Evolutionary conservation across 148 eudicot species (phyloP), one percentile per base, ranked within the genome.

Genomic region (Heliamphora exappendiculata): DNA sequence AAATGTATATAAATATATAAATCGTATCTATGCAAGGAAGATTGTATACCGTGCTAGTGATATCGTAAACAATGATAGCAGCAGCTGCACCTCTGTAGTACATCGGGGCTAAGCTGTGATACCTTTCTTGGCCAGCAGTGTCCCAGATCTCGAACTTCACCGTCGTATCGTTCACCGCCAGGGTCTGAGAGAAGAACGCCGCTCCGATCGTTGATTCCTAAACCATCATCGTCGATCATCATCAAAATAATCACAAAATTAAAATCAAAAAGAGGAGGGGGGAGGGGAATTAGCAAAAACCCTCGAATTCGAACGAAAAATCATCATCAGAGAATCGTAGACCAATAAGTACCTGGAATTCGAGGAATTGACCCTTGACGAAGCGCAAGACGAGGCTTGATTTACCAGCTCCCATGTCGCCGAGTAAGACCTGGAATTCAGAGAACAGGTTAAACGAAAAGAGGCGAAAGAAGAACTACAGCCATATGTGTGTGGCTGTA

Each of bases 401-500:
- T 86, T 95, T 95, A 10, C 98, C 97, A 36, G 98, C 90, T 84
- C 98, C 98, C 98, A 95, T 92, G 47, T 95, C 98, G n/a, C 98
- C 98, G 6, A 95, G 87, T 81, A 95, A 86, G 26, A 95, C 98
- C 98, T 95, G 33, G 63, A 49, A 50, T 39, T 63, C 13, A 72
- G 36, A 78, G n/a, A 37, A 0, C n/a, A 1, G 44, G 7, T 58
- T 39, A 5, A 54, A 64, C 9, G 12, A 57, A 24, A 57, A 6
- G 9, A 22, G 8, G 58, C 34, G 60, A 24, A 7, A 4, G 24
- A 55, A 41, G 33, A 24, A 63, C 42, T 26, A 37, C 20, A 24
- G 4, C 13, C 7, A 29, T 19, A 7, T 19, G 19, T 16, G 17
- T 19, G 34, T n/a, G 22, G 49, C 2, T 9, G 11, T 10, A 12